Evolutionary conservation across 2,329 filamentous ascomycete genomes (phyloP), one percentile per base, ranked within the genome.

Genomic region (Alternaria sp.): DNA sequence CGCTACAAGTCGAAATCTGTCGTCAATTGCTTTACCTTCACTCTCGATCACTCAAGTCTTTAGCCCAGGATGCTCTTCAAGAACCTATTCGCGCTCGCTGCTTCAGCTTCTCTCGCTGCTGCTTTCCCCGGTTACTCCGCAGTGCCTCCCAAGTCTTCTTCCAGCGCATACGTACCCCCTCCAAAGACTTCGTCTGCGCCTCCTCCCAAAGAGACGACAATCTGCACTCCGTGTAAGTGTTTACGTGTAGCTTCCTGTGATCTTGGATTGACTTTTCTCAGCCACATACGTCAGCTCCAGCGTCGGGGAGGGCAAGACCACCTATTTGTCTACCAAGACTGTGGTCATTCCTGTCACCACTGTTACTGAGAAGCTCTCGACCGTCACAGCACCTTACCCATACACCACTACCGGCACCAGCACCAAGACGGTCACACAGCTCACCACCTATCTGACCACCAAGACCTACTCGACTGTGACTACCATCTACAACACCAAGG

Each of bases 51-150:
- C 28, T 11, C 28, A 32, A 9, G 1, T 52, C 19, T 40, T 23
- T 25, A 46, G 19, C 50, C 23, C 65, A 74, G 54, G 10, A 75
- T 75, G 71, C 65, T 61, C 25, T 45, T 71, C 56, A 61, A 66
- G 13, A 65, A 60, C 21, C 28, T 72, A 25, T 11, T 73, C 23
- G 57, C 65, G 21, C 52, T 73, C 44, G 23, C 73, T 53, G 67
- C 69, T 47, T 69, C 65, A 40, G 67, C 61, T 23, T 67, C 69
- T 44, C 15, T 68, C 12, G 62, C 52, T 21, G 53, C 59, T 52
- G 68, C 66, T 52, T 40, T 72, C 9, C 70, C 70, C 10, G 66
- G 62, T 17, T 52, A 50, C 26, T 45, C 47, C n/a, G 17, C 32
- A 51, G 43, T 13, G 21, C 46, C 43, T n/a, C 47, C 51, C 15